These are phyloP conservation scores for Xylariaceae sp. DNA, from an alignment of 2,329 filamentous ascomycete genomes.

Conservation along the genomic window DNA sequence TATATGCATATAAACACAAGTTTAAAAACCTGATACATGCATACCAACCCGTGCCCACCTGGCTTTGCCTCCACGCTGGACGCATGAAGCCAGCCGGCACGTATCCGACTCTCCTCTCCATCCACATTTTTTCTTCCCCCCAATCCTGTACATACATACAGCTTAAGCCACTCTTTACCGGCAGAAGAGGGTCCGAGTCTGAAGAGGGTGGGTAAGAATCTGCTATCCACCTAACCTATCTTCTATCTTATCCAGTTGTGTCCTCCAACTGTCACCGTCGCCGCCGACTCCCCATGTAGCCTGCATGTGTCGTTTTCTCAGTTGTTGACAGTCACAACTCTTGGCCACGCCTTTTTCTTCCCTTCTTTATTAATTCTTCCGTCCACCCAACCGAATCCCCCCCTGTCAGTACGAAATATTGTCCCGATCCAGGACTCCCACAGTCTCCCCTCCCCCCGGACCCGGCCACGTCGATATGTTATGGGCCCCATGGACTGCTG, in stretches of 20 bases:
- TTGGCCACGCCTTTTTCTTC: background rate
- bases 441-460: constrained; percentile 9
- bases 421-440: background rate
- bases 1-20: background rate
- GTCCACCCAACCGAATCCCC: constrained; percentile 3
- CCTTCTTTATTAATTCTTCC: background rate
- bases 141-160: background rate
- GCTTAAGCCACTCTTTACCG: constrained; percentile 4
- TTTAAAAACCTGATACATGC: background rate
- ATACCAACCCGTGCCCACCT: background rate
- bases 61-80: background rate
- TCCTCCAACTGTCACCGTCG: background rate
- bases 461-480: constrained; percentile 41
- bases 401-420: constrained; percentile 1
- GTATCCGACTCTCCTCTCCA: constrained; percentile 7
- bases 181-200: constrained; percentile 13
- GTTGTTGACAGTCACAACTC: constrained; percentile 8
- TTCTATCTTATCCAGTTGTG: background rate
- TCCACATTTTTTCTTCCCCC: constrained; percentile 14
- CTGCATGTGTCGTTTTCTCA: constrained; percentile 8
- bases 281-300: constrained; percentile 10
- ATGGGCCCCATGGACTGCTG: constrained; percentile 45
- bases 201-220: constrained; percentile 13
- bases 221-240: constrained; percentile 2
- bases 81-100: background rate